Conservation (phyloP, 1,284 basidiomycete genomes). For the Ceratobasidium sp. region DNA sequence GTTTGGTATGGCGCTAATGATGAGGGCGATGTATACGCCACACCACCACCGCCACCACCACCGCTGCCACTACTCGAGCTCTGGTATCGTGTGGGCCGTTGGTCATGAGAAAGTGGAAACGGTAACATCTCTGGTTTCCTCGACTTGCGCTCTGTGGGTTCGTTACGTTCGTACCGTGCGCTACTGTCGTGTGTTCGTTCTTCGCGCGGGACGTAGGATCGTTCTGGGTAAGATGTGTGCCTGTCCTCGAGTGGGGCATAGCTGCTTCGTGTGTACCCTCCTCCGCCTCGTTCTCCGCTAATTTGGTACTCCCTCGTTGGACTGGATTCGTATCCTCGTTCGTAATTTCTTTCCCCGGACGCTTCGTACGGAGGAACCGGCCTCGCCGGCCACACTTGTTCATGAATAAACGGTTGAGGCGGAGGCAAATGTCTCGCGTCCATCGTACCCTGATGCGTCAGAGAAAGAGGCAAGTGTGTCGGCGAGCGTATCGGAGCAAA, state of each 20-base stretch:
- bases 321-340: constrained; percentile 6
- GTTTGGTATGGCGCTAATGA: constrained; percentile 1
- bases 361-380: not conserved
- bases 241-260: not conserved
- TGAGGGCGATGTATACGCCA: not conserved
- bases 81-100: not conserved
- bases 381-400: constrained; percentile 25
- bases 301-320: constrained; percentile 19
- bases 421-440: constrained; percentile 1
- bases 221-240: not conserved
- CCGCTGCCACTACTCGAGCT: not conserved
- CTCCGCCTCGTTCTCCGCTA: constrained; percentile 23
- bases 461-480: not conserved
- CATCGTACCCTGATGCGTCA: not conserved
- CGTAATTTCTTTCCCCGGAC: constrained; percentile 12
- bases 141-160: not conserved
- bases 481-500: not conserved
- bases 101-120: constrained; percentile 19
- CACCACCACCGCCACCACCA: too few species aligned
- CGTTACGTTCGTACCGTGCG: not conserved
- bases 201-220: constrained; percentile 17
- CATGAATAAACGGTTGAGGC: constrained; percentile 18
- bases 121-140: constrained; percentile 36
- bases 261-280: not conserved
- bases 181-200: not conserved